Evolutionary conservation across 441 rosid species (phyloP), one percentile per base, ranked within the genome.

Genomic region (Corymbia citriodora): DNA sequence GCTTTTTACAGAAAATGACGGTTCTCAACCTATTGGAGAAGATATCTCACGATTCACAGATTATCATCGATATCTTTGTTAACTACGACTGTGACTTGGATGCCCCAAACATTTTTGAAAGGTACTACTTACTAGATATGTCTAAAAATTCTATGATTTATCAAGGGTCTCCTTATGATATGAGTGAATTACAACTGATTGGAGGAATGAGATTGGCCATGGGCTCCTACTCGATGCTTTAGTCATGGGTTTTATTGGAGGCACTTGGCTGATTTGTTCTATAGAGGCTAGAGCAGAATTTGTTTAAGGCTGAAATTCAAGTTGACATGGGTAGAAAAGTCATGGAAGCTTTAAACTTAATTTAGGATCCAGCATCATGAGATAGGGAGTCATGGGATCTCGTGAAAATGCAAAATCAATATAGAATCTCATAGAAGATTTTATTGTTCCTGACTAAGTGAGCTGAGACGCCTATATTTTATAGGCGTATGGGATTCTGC

Each of bases 21-120:
- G 99, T 98, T 90, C 97, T 98, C 91, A 97, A 93, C 92, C 93
- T 97, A 92, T 92, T 98, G 95, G 99, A 97, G 92, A 96, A 95
- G 94, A 94, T 98, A 82, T 95, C 95, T 85, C 96, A 93, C 89
- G 99, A 98, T 92, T 91, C 99, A 9, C 97, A 95, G 93, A 93
- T 96, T 88, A 94, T 97, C 88, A 90, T 97, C 92, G 99, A 98
- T 93, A 92, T 97, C 92, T 98, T 98, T 91, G 99, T 98, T 90
- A 98, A 98, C 92, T 98, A 96, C 92, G 99, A 98, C 93, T 97
- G 99, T 91, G 99, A 98, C 90, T 96, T 97, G 92, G 99, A 98
- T 92, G 93, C 99, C 88, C 97, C 99, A n/a, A 97, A 98, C 92
- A 96, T 98, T 92, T 97, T 95, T 90, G 99, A 98, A 94, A 97